Conservation (phyloP, 2,329 filamentous ascomycete genomes). For the Cladobotryum protrusum region DNA sequence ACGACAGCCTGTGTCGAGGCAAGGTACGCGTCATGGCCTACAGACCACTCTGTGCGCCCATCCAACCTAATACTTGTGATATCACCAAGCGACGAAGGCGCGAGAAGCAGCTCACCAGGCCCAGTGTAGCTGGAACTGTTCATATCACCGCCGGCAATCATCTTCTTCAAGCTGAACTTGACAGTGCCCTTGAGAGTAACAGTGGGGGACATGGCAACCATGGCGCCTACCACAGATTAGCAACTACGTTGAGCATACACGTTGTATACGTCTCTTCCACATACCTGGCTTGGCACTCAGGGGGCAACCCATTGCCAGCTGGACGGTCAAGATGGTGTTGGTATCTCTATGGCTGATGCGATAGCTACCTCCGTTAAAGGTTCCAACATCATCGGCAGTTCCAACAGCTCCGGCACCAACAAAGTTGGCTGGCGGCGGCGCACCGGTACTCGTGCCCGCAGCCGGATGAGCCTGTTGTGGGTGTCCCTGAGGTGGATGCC, state of each 20-base stretch:
- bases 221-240: slow-evolving; percentile 51
- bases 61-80: slow-evolving; percentile 71
- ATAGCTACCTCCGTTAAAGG: slow-evolving; percentile 93
- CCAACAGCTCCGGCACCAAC: slow-evolving; percentile 53
- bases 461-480: slow-evolving; percentile 10
- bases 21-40: slow-evolving; percentile 82
- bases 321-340: slow-evolving; percentile 83
- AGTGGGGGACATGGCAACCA: slow-evolving; percentile 93
- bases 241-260: no score
- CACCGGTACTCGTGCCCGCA: slow-evolving; percentile 31
- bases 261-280: neutral
- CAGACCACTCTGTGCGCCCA: slow-evolving; percentile 71
- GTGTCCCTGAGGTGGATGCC: neutral
- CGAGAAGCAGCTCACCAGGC: slow-evolving; percentile 83
- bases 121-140: slow-evolving; percentile 74
- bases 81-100: slow-evolving; percentile 74
- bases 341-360: slow-evolving; percentile 86
- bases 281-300: slow-evolving; percentile 70
- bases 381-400: slow-evolving; percentile 79
- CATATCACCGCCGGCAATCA: slow-evolving; percentile 78
- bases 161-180: slow-evolving; percentile 87
- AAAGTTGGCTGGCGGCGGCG: slow-evolving; percentile 50
- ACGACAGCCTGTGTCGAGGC: slow-evolving; percentile 78
- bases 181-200: slow-evolving; percentile 76
- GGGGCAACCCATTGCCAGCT: slow-evolving; percentile 84